Conservation (phyloP, 1,139 yeast genomes). For the Chernovozyma sophiae-reginae region DNA sequence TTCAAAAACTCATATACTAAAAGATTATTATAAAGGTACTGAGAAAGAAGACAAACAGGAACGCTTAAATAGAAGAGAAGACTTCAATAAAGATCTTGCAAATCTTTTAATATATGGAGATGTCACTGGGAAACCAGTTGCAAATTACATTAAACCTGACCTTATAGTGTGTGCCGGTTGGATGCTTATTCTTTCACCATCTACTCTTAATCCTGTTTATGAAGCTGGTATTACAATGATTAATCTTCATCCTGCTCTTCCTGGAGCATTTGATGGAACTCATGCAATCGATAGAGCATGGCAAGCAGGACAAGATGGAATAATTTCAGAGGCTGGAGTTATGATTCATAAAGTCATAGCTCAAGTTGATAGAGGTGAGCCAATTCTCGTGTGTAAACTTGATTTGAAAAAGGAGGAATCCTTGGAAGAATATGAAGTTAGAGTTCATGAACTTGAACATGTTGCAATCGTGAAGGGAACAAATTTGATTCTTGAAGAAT, state of each 20-base stretch:
- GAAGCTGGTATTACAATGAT: constrained; percentile 68
- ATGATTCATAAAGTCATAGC: constrained; percentile 96
- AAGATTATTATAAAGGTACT: constrained; percentile 68
- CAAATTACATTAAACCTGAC: constrained; percentile 54
- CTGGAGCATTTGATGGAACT: constrained; percentile 95
- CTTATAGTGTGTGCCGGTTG: constrained; percentile 97
- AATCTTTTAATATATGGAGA: constrained; percentile 52
- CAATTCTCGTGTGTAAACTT: constrained; percentile 75
- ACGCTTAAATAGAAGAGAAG: constrained; percentile 58
- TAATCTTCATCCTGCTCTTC: constrained; percentile 93
- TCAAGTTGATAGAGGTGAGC: constrained; percentile 91
- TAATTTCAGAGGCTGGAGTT: constrained; percentile 77
- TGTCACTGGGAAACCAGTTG: constrained; percentile 16
- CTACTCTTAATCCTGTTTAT: constrained; percentile 64
- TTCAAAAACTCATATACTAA: constrained; percentile 65
- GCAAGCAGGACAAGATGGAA: constrained; percentile 87
- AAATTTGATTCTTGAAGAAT: constrained; percentile 48
- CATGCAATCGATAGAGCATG: constrained; percentile 96
- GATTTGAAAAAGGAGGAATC: constrained; percentile 68
- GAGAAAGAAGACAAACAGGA: constrained; percentile 59
- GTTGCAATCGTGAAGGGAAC: constrained; percentile 91
- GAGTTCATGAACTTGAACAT: constrained; percentile 87
- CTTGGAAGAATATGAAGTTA: constrained; percentile 70
- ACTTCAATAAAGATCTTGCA: constrained; percentile 77
- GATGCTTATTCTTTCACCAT: constrained; percentile 87